phyloP scores from a whole-genome alignment of 148 eudicot species.

The Selenicereus undatus region DNA sequence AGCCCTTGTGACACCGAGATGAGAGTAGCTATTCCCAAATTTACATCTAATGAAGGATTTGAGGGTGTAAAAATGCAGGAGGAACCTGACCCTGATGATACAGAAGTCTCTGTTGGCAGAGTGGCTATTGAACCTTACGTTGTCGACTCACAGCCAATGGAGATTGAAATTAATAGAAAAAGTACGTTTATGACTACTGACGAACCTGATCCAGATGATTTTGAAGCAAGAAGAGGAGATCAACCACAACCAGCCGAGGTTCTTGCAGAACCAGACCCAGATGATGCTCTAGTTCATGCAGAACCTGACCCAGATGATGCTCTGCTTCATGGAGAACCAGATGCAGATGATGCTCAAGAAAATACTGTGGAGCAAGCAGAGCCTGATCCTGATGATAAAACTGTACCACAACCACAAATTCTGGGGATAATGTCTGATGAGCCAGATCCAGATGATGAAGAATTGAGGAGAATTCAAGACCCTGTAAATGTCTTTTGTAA shows the following conservation, averaged over 20 bases:
- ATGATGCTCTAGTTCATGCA: conserved; percentile 18
- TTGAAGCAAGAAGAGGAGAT: conserved; percentile 19
- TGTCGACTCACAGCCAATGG: conserved; percentile 10
- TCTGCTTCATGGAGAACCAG: conserved; percentile 10
- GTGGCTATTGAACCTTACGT: background rate
- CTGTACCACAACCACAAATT: conserved; percentile 13
- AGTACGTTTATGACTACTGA: background rate
- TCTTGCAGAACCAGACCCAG: conserved; percentile 17
- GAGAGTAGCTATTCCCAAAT: conserved; percentile 10
- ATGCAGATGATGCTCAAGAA: conserved; percentile 20
- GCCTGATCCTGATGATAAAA: conserved; percentile 30
- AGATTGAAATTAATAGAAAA: conserved; percentile 5
- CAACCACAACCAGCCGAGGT: conserved; percentile 4
- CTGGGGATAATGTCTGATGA: conserved; percentile 30
- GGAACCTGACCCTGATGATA: conserved; percentile 35
- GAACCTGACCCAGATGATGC: conserved; percentile 32
- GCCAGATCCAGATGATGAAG: conserved; percentile 70
- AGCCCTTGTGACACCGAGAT: conserved; percentile 33
- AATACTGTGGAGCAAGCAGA: conserved; percentile 18
- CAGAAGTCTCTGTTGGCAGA: conserved; percentile 13
- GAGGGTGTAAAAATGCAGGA: background rate
- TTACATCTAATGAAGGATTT: conserved; percentile 6
- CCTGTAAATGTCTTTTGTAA: conserved; percentile 49
- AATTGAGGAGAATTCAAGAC: conserved; percentile 73
- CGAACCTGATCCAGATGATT: conserved; percentile 46